Evolutionary conservation across 2,329 filamentous ascomycete species (phyloP).

Genomic region (Chaetomium sp.): DNA sequence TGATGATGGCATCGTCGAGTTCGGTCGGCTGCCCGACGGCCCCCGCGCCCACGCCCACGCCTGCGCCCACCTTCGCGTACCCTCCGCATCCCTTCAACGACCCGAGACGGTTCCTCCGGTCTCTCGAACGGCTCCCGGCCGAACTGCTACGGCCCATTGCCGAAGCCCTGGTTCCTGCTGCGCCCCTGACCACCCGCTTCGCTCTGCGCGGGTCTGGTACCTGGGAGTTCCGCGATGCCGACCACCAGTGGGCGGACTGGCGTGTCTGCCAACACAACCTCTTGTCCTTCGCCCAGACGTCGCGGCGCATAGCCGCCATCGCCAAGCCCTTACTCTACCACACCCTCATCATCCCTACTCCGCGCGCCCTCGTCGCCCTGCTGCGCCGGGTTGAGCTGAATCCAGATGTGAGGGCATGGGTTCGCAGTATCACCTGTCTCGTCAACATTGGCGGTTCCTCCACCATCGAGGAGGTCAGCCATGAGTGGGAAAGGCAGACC

Average conservation of each 20-base stretch:
- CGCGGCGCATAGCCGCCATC: conserved; percentile 23
- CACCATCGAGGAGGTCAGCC: conserved; percentile 15
- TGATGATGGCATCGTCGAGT: conserved; percentile 16
- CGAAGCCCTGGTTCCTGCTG: conserved; percentile 19
- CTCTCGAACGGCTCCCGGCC: conserved; percentile 21
- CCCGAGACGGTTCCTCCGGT: not conserved
- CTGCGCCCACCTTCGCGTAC: no score
- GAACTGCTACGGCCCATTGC: conserved; percentile 26
- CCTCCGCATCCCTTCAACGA: not conserved
- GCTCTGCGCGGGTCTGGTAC: conserved; percentile 22
- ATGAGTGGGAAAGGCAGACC: conserved; percentile 18
- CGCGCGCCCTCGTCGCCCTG: conserved; percentile 19
- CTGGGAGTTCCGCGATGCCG: conserved; percentile 24
- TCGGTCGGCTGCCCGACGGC: conserved; percentile 6
- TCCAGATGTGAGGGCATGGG: conserved; percentile 20
- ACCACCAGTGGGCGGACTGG: conserved; percentile 24
- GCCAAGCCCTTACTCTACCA: conserved; percentile 24
- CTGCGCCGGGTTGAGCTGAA: conserved; percentile 17
- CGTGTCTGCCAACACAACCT: conserved; percentile 18
- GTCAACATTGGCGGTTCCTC: conserved; percentile 17
- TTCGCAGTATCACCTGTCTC: conserved; percentile 23
- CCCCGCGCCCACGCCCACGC: not conserved
- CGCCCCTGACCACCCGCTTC: conserved; percentile 24
- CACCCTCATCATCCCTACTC: conserved; percentile 23
- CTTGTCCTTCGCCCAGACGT: conserved; percentile 22